Conservation (phyloP, 2,329 filamentous ascomycete genomes). For the Pestalotiopsis fici region DNA sequence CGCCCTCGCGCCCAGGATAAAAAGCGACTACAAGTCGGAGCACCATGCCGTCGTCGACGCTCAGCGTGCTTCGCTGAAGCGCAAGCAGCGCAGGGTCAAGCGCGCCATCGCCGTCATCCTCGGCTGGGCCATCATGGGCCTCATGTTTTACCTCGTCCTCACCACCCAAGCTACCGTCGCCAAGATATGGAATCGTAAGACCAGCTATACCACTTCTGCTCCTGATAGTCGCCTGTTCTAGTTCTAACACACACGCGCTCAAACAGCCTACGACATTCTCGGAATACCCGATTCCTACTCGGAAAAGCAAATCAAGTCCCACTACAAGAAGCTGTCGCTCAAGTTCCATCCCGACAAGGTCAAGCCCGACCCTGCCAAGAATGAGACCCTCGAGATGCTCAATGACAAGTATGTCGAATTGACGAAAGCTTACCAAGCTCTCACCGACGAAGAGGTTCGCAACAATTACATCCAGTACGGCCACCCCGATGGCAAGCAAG, state of each 20-base stretch:
- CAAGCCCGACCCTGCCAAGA: slow-evolving; percentile 77
- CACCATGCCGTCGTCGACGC: slow-evolving; percentile 82
- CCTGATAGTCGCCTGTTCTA: not conserved
- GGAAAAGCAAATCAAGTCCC: slow-evolving; percentile 89
- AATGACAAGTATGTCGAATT: slow-evolving; percentile 92
- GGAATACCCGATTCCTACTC: slow-evolving; percentile 81
- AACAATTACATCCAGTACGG: slow-evolving; percentile 97
- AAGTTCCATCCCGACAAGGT: slow-evolving; percentile 94
- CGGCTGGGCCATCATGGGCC: slow-evolving; percentile 83
- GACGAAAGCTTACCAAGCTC: slow-evolving; percentile 95
- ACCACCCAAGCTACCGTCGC: slow-evolving; percentile 71
- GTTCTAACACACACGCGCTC: not conserved
- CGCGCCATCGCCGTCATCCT: slow-evolving; percentile 72
- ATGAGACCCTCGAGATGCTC: slow-evolving; percentile 82
- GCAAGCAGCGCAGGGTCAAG: slow-evolving; percentile 87
- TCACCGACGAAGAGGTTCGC: slow-evolving; percentile 95
- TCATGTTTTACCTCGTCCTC: slow-evolving; percentile 89
- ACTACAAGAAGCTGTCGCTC: slow-evolving; percentile 84
- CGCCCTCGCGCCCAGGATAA: slow-evolving; percentile 79
- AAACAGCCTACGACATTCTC: slow-evolving; percentile 64
- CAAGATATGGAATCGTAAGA: slow-evolving; percentile 76
- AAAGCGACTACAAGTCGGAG: slow-evolving; percentile 77
- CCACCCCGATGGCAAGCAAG: slow-evolving; percentile 97
- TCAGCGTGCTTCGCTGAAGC: slow-evolving; percentile 83
- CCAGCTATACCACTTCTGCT: slow-evolving; percentile 60